Conservation (phyloP, 139 green algal species). For the Volvox reticuliferus region DNA sequence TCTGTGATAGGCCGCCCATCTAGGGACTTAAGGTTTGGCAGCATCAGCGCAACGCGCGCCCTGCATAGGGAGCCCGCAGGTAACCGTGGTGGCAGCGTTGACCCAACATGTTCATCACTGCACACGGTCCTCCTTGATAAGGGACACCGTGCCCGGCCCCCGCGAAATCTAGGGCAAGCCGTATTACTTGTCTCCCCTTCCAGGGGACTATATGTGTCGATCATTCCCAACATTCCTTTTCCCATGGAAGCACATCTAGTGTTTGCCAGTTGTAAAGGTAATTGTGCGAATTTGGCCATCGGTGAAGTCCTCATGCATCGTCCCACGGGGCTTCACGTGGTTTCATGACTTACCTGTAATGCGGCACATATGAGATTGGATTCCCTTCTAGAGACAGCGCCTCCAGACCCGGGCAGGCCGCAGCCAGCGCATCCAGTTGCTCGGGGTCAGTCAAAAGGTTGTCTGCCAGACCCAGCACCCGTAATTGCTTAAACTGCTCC, state of each 20-base stretch:
- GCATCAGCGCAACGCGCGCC: constrained; percentile 52
- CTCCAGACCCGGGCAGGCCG: constrained; percentile 54
- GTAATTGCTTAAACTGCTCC: constrained; percentile 70
- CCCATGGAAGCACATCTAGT: too few relatives aligned
- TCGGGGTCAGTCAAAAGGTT: constrained; percentile 68
- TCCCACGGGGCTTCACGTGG: too few relatives aligned
- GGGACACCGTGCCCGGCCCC: too few relatives aligned
- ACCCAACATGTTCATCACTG: too few relatives aligned
- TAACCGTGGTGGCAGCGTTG: neutral
- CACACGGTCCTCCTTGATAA: too few relatives aligned
- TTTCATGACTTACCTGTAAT: constrained; percentile 63
- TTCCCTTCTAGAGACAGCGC: constrained; percentile 80
- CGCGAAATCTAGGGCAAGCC: too few relatives aligned
- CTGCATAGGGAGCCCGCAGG: constrained; percentile 37
- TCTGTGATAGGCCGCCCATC: constrained; percentile 69
- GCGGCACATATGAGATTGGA: constrained; percentile 68
- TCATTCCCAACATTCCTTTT: too few relatives aligned
- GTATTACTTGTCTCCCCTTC: too few relatives aligned
- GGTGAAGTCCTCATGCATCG: too few relatives aligned
- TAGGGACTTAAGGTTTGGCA: constrained; percentile 65
- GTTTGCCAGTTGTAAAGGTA: too few relatives aligned
- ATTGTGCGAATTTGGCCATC: too few relatives aligned
- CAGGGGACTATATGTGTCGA: too few relatives aligned
- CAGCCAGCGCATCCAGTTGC: constrained; percentile 23
- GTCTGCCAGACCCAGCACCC: constrained; percentile 68